Conservation (phyloP, 192 early-diverging fungal genomes). For the Podila epigama region DNA sequence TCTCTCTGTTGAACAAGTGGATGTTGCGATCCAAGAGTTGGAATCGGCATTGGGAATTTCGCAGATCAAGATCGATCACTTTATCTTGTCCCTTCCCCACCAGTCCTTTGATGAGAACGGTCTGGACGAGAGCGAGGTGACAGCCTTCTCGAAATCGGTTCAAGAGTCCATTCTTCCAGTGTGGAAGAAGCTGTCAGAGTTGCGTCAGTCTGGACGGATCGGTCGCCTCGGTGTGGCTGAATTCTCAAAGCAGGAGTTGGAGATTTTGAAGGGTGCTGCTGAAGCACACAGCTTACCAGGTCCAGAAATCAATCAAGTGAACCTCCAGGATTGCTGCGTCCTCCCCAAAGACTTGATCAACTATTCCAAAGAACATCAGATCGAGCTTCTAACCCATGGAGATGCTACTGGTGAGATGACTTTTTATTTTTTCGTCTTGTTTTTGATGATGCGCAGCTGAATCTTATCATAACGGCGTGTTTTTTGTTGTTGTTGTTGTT, state of each 20-base stretch:
- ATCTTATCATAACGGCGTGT: background rate
- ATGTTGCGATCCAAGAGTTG: slow-evolving; percentile 15
- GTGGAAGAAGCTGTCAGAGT: slow-evolving; percentile 30
- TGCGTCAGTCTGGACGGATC: slow-evolving; percentile 43
- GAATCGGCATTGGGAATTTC: slow-evolving; percentile 10
- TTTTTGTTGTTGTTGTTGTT: slow-evolving; percentile 2
- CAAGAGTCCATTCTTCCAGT: slow-evolving; percentile 17
- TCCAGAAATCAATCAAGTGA: slow-evolving; percentile 59
- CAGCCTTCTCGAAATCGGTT: slow-evolving; percentile 16
- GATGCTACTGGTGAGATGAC: slow-evolving; percentile 52
- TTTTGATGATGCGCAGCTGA: background rate
- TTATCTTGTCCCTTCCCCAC: slow-evolving; percentile 27
- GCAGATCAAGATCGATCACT: slow-evolving; percentile 33
- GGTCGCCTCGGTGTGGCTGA: slow-evolving; percentile 58
- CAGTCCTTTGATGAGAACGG: slow-evolving; percentile 35
- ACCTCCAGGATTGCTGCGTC: slow-evolving; percentile 55
- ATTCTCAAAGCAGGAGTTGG: slow-evolving; percentile 46
- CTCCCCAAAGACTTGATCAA: slow-evolving; percentile 54
- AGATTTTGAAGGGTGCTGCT: slow-evolving; percentile 28
- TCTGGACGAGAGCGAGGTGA: slow-evolving; percentile 43
- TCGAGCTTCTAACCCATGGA: slow-evolving; percentile 55
- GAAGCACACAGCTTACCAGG: slow-evolving; percentile 22
- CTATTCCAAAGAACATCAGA: slow-evolving; percentile 48
- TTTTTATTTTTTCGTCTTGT: background rate
- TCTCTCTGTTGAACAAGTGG: slow-evolving; percentile 19